Base-by-base conservation (phyloP, 148 eudicot genomes). In the Agrostemma githago region DNA sequence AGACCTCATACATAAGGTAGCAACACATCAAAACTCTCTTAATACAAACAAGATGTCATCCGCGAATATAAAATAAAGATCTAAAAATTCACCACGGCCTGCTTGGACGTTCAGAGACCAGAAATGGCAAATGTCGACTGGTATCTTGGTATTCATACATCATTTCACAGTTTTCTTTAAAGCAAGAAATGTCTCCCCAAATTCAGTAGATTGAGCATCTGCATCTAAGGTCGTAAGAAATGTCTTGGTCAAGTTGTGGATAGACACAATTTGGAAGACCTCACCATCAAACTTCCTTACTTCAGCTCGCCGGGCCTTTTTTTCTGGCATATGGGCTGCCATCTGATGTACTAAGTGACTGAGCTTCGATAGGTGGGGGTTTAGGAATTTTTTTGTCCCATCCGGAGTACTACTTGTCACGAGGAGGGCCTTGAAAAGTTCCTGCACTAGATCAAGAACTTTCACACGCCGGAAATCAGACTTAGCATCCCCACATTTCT, bases 231-330 rank as follows among this genome's bases (percentile, higher is more conserved):
- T 84, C 73, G 85, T 80, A 11, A 95, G 86, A 77, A 95, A 95
- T 6, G 85, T 58, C 63, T 89, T 69, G 5, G 83, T 61, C 79
- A 92, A 72, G 66, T 83, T 80, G 66, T 81, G 84, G 41, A 74
- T 76, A 4, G 76, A 78, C 16, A 95, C 17, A 16, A 84, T 82
- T 80, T 84, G 92, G 68, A 90, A 84, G 14, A 89, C 66, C 79
- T 79, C 88, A 64, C 80, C 74, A 54, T 89, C 87, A 78, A 92
- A 95, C 74, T 86, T 95, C 4, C 93, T 89, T 19, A 89, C 96
- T 64, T 85, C 93, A 60, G 98, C 90, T 46, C 89, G 78, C 80
- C 88, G 83, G 3, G 94, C 70, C 74, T 90, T 92, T 83, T 95
- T 95, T 61, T 90, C 91, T 0, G 98, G 96, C 90, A 90, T 86